phyloP scores from a whole-genome alignment of 2,329 filamentous ascomycete genomes.

The Diaporthe citriasiana region DNA sequence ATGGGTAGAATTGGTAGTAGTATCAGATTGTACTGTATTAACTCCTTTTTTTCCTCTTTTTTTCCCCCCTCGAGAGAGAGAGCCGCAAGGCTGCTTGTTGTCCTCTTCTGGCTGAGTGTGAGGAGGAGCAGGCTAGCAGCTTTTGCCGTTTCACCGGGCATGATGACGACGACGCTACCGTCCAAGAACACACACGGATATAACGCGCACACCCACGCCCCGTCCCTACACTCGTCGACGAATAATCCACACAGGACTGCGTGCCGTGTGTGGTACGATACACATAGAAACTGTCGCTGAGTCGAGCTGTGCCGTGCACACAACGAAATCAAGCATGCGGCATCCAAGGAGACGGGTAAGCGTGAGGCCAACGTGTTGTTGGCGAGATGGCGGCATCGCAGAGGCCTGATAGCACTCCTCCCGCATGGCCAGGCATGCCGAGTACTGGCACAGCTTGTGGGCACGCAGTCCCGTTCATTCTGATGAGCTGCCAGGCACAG shows the following conservation, averaged over 20 bases:
- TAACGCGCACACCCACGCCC: background rate
- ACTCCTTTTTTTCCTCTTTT: too few relatives aligned
- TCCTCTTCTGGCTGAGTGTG: background rate
- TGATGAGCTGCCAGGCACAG: slow-evolving; percentile 15
- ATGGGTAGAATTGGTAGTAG: too few relatives aligned
- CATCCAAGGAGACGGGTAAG: background rate
- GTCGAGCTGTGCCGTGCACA: slow-evolving; percentile 2
- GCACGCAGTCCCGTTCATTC: slow-evolving; percentile 11
- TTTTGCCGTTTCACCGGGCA: slow-evolving; percentile 6
- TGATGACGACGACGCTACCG: slow-evolving; percentile 29
- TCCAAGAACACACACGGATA: background rate
- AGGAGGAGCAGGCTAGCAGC: slow-evolving; percentile 19
- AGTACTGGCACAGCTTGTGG: background rate
- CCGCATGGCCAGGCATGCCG: background rate
- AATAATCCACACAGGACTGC: background rate
- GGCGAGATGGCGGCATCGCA: background rate
- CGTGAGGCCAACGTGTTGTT: background rate
- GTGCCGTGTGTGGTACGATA: background rate
- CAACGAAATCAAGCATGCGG: too few relatives aligned
- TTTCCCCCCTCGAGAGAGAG: too few relatives aligned
- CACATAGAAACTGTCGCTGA: background rate
- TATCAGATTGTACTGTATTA: too few relatives aligned
- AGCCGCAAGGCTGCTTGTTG: background rate
- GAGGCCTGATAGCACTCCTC: background rate
- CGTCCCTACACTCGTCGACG: background rate